Evolutionary conservation across 1,139 yeast genomes (phyloP), one percentile per base, ranked within the genome.

Genomic region (Pichia sp.): DNA sequence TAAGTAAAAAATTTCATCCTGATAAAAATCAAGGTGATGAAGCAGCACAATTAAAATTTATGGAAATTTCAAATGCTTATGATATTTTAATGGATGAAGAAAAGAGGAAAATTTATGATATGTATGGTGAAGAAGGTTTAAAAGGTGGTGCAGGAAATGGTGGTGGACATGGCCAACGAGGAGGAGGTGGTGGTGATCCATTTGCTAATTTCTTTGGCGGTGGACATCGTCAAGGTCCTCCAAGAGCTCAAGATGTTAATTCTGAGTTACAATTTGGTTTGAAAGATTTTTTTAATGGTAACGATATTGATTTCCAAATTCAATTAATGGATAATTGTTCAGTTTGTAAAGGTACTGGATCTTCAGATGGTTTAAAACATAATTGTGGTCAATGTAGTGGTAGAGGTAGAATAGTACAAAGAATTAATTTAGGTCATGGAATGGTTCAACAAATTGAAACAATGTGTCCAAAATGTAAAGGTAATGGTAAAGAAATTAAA

Each of bases 21-120:
- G 99, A 93, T 68, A 93, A 95, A 72, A 93, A 93, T 64, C 85
- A 75, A 6, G 84, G 83, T 10, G 81, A 84, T 59, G 93, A 87
- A 27, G 84, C 78, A 44, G 96, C 97, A 2, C 91, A 87, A 59
- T 84, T 85, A 53, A 84, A 80, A 69, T 93, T 90, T 68, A 84
- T 93, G 50, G 96, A 90, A 67, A 80, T 93, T 31, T 96, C 96
- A 10, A 96, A 87, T 61, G 98, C 98, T 0, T 93, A 93, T 67
- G 98, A 91, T 56, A 88, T 90, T 14, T 76, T 93, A 56, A 79
- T 84, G 55, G 91, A 91, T 65, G 70, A 78, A 16, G 87, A 86
- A 52, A 87, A 89, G 68, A 79, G 88, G 55, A 65, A 74, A 43
- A 77, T 81, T 39, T 93, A 85, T 66, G 98, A 93, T 67, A 73